Percentiles rank a stretch among this genome's conserved stretches.
Evolutionary conservation across 2,329 filamentous ascomycete genomes (phyloP).

Genomic region (Talaromyces rugulosus): DNA sequence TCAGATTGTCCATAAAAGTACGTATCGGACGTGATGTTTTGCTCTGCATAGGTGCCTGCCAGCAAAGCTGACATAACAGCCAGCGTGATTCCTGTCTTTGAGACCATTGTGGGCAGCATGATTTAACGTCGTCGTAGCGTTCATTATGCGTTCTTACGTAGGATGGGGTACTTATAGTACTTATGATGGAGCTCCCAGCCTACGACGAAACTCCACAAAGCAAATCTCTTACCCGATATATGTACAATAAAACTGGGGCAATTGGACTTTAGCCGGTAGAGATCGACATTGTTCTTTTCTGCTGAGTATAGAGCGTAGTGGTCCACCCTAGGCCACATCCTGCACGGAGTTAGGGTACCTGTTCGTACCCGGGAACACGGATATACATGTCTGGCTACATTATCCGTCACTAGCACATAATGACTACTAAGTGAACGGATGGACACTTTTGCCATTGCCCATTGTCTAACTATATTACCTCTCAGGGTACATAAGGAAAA

Average conservation of each 20-base stretch:
- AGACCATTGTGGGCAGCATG: not conserved
- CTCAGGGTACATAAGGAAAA: too few species aligned
- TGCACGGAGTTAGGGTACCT: not conserved
- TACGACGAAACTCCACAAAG: not conserved
- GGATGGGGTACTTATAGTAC: not conserved
- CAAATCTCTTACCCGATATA: not conserved
- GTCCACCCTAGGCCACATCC: not conserved
- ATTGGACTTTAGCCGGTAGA: not conserved
- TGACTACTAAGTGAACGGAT: not conserved
- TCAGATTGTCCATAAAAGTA: not conserved
- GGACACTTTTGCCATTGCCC: not conserved
- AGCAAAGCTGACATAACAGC: not conserved
- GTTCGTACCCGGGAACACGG: not conserved
- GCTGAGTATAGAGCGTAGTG: not conserved
- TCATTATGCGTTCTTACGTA: too few species aligned
- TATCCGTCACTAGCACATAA: not conserved
- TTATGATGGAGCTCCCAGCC: not conserved
- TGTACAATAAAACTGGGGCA: not conserved
- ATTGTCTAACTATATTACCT: not conserved
- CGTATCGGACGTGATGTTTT: not conserved
- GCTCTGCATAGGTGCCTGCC: not conserved
- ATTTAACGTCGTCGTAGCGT: not conserved
- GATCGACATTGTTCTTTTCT: not conserved
- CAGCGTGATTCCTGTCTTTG: not conserved
- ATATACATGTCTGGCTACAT: not conserved